Base-by-base conservation (phyloP, 106 monocot species). In the Allium cepa region DNA sequence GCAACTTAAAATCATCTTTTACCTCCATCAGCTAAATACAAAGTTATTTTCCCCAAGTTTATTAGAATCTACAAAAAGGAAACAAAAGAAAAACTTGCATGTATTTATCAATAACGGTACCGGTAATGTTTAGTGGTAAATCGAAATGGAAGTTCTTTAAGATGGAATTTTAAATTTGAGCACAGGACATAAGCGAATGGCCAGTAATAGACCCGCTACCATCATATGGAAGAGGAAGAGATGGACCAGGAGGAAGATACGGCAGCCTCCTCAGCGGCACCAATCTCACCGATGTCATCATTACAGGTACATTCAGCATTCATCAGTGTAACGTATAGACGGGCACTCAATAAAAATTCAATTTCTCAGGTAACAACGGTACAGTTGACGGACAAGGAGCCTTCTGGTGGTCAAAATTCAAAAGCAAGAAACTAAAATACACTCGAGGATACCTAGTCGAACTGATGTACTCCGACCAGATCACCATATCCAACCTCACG, bases 271-370 rank as follows among this genome's bases (percentile, higher is more conserved):
- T 88, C 59, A 48, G 52, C 50, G 93, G 93, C 64, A 71, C 64
- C 9, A 86, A 93, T 17, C 93, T 93, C 75, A 93, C 88, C 17
- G 93, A 93, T 69, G 93, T 93, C 2, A 71, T 89, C 65, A 87
- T 97, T 67, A 97, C 97, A 47, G 96, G 96, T 88, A 76, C 36
- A 8, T 7, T 12, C 36, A 36, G 1, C 36, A 5, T 36, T 36
- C 5, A 55, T 55, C 53, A 15, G 5, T 11, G 5, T 12, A 55
- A 55, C 4, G 7, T 3, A 55, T 55, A 12, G 0, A 55, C 7
- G 7, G 0, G 1, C 36, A 36, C 5, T 3, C 36, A 36, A 14
- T 26, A 18, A 0, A 17, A 16, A 9, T 16, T 7, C 12, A 14
- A 27, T 17, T 26, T 73, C 66, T 28, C 74, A 90, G 90, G 90